Evolutionary conservation across 2,329 filamentous ascomycete genomes (phyloP).

Genomic region (Ophiocordyceps camponoti-floridani): DNA sequence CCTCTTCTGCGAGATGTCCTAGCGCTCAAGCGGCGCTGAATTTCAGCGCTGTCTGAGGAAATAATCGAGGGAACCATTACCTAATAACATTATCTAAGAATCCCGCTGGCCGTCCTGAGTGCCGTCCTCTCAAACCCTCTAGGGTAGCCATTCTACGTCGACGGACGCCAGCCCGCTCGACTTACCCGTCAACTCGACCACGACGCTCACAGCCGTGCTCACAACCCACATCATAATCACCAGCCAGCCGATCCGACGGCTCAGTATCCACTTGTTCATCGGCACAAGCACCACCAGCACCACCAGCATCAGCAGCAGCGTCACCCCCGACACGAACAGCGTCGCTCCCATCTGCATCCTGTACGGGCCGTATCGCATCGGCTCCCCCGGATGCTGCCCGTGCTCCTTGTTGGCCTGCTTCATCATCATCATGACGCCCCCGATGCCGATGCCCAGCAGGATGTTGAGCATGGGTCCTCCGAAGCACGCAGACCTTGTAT

Average conservation of each 20-base stretch:
- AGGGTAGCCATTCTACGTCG: too few relatives aligned
- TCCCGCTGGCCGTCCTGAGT: neutral
- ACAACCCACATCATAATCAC: conserved; percentile 66
- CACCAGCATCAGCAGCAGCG: conserved; percentile 62
- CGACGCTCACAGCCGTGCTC: conserved; percentile 66
- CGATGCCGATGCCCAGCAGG: conserved; percentile 80
- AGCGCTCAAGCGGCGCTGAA: conserved; percentile 60
- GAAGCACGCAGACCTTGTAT: conserved; percentile 82
- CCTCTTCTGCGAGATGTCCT: conserved; percentile 58
- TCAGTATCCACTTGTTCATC: conserved; percentile 73
- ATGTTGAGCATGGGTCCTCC: conserved; percentile 99
- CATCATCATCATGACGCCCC: conserved; percentile 75
- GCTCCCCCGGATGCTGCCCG: conserved; percentile 45
- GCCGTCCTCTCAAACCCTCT: neutral
- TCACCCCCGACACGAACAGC: conserved; percentile 69
- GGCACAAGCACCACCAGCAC: conserved; percentile 68
- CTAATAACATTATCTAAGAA: neutral
- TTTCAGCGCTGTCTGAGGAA: too few relatives aligned
- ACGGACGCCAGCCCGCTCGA: conserved; percentile 16
- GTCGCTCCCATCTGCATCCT: conserved; percentile 71
- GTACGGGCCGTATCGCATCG: conserved; percentile 57
- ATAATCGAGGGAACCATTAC: too few relatives aligned
- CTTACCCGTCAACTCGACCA: conserved; percentile 52
- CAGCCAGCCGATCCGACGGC: conserved; percentile 61
- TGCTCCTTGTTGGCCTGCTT: conserved; percentile 47